Percentiles rank a stretch among this genome's conserved stretches.
Evolutionary conservation across 306 rosid genomes (phyloP).

Genomic region (Carpinus viminea): DNA sequence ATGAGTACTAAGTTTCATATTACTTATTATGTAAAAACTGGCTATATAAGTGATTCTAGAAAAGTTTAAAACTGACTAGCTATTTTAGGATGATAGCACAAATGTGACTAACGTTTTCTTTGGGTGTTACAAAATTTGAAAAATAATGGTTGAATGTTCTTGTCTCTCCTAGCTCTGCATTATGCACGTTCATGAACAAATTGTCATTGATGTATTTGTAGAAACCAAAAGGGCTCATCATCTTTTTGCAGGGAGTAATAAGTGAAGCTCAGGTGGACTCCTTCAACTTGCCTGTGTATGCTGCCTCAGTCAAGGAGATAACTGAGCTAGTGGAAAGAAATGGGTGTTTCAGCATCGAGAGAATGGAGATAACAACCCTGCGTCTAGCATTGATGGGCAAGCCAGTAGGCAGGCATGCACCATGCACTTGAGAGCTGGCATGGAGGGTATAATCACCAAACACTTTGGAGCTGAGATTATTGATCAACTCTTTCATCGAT

Average conservation of each 20-base stretch:
- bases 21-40: too few species aligned
- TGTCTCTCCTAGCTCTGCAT: not conserved
- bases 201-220: not conserved
- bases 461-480: slow-evolving; percentile 16
- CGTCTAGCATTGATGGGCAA: not conserved
- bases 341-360: slow-evolving; percentile 23
- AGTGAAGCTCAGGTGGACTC: slow-evolving; percentile 14
- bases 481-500: slow-evolving; percentile 9
- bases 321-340: not conserved
- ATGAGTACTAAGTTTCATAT: too few species aligned
- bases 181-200: not conserved
- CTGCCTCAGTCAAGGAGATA: not conserved
- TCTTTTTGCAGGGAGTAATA: slow-evolving; percentile 5
- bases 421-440: not conserved
- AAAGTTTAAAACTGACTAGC: too few species aligned
- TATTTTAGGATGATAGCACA: too few species aligned
- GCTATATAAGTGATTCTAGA: too few species aligned
- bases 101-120: too few species aligned
- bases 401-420: not conserved
- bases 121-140: too few species aligned
- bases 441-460: slow-evolving; percentile 2
- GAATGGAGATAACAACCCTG: not conserved
- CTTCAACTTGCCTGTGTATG: slow-evolving; percentile 9
- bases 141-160: not conserved
- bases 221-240: not conserved